Percentiles rank a stretch among this genome's conserved stretches.
These are phyloP conservation scores for Penicillium sp. DNA, from an alignment of 2,329 filamentous ascomycete genomes.

Conservation along the genomic window DNA sequence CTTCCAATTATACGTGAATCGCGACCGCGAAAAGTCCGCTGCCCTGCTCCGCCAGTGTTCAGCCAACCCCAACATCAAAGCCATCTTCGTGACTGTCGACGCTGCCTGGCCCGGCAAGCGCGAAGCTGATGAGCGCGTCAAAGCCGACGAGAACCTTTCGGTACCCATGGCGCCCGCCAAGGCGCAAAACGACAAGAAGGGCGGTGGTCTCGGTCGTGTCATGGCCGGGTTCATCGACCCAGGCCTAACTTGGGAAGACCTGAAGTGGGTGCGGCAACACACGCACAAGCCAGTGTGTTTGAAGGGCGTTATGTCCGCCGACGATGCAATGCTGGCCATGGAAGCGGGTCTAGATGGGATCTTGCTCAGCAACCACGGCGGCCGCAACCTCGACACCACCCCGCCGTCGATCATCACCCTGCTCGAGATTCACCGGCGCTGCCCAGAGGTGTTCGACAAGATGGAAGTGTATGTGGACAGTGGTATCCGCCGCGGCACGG, in stretches of 20 bases:
- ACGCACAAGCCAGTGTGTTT: conserved; percentile 51
- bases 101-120: conserved; percentile 53
- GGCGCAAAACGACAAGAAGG: conserved; percentile 50
- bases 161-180: conserved; percentile 45
- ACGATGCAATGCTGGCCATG: conserved; percentile 51
- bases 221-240: conserved; percentile 53
- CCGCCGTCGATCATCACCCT: conserved; percentile 50
- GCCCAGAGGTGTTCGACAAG: conserved; percentile 48
- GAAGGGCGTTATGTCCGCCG: conserved; percentile 55
- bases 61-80: conserved; percentile 41
- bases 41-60: conserved; percentile 44
- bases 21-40: conserved; percentile 47
- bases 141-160: conserved; percentile 42
- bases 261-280: conserved; percentile 50
- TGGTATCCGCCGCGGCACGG: conserved; percentile 51
- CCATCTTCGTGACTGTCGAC: conserved; percentile 53
- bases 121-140: conserved; percentile 54
- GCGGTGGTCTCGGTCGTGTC: conserved; percentile 50
- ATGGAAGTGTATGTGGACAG: conserved; percentile 54
- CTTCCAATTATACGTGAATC: conserved; percentile 55
- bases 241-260: conserved; percentile 50
- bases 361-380: conserved; percentile 56
- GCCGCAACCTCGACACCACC: conserved; percentile 52
- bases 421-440: conserved; percentile 50
- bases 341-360: conserved; percentile 52